Base-by-base conservation (phyloP, 257 asterid genomes). In the Nemophila menziesii region DNA sequence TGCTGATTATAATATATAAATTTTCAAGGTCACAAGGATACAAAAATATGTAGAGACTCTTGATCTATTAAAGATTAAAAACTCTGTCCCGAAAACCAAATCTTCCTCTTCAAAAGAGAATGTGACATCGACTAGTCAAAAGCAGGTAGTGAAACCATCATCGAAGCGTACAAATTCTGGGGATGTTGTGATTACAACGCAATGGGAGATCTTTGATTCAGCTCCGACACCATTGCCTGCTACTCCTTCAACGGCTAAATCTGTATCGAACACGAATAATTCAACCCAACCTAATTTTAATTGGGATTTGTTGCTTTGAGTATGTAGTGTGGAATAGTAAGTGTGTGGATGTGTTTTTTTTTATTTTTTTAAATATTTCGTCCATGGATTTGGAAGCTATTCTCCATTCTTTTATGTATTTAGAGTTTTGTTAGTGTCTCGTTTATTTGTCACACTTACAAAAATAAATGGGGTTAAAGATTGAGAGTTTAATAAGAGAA, bases 301-400 rank as follows among this genome's bases (percentile, higher is more conserved):
- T 36, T 64, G 71, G 72, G 76, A 69, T 45, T 64, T 69, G 69
- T 64, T 69, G 69, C 72, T 69, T 45, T 69, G 65, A 68, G 55
- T 52, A 51, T 12, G 57, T 51, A 20, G 46, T 43, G 46, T 15
- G 43, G 20, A 21, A 26, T 29, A 33, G 50, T 43, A 48, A 42
- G 60, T 57, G 63, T 62, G 60, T 55, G 57, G 44, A 55, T 56
- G 54, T 41, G 44, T 44, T 37, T 45, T 15, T 26, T 61, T 26
- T 12, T 22, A 18, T 37, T 20, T 39, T 51, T 17, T 24, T 4
- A 22, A 17, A n/a, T 15, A 12, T 50, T 4, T 38, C 22, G 16
- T 51, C 22, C 16, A 24, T 39, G 66, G 60, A 43, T 61, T 62
- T 58, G 66, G 57, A 40, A 44, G 33, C 60, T 12, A 37, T 58